These are phyloP conservation scores for Nakazawaea wyomingensis DNA, from an alignment of 805 yeast species.

Conservation along the genomic window DNA sequence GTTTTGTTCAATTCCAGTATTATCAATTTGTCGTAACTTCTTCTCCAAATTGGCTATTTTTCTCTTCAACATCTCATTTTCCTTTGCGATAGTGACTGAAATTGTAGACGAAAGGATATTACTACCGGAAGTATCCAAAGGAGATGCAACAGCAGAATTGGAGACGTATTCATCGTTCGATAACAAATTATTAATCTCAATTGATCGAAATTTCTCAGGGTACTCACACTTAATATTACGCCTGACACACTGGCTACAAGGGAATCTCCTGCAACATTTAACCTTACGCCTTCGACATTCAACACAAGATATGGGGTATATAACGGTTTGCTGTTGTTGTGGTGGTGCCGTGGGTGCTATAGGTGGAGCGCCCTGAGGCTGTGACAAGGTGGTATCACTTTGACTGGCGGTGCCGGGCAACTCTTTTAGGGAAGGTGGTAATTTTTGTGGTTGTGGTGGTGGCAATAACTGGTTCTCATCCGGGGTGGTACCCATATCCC, in stretches of 20 bases:
- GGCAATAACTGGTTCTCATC: background rate
- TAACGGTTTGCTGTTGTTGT: background rate
- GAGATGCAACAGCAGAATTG: conserved; percentile 6
- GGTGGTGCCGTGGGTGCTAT: background rate
- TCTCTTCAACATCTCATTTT: conserved; percentile 24
- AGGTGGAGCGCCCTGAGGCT: background rate
- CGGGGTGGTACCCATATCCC: conserved; percentile 3
- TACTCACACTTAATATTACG: conserved; percentile 36
- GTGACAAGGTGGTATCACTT: background rate
- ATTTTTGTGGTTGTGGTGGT: background rate
- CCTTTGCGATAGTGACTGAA: conserved; percentile 17
- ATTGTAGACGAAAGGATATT: conserved; percentile 13
- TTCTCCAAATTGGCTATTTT: conserved; percentile 22
- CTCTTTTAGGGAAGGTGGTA: background rate
- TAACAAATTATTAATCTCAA: conserved; percentile 23
- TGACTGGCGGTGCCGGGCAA: background rate
- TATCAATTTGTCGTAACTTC: conserved; percentile 9
- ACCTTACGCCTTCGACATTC: conserved; percentile 29
- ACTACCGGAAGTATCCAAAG: conserved; percentile 13
- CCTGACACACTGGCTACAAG: conserved; percentile 37
- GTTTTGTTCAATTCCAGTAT: conserved; percentile 6
- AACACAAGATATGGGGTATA: conserved; percentile 27
- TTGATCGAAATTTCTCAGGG: conserved; percentile 43
- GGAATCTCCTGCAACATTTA: conserved; percentile 29
- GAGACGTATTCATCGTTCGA: conserved; percentile 8